phyloP scores from a whole-genome alignment of 805 yeast species.

The Metschnikowia hibisci region DNA sequence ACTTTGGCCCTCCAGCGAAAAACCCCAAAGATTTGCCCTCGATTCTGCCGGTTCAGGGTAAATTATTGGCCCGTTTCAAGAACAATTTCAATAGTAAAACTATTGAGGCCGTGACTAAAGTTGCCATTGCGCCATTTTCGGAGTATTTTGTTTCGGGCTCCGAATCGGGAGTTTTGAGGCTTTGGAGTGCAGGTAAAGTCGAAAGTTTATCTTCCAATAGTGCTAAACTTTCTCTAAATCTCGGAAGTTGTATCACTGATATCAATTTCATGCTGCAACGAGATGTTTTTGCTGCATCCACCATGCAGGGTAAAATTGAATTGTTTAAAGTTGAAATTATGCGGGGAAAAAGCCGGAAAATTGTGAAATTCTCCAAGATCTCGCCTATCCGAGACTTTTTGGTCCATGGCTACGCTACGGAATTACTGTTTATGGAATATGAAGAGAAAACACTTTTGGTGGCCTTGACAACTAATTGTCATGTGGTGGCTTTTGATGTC shows the following conservation, averaged over 20 bases:
- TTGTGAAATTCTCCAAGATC: constrained; percentile 24
- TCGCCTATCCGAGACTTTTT: constrained; percentile 17
- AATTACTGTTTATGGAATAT: constrained; percentile 39
- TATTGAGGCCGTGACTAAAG: constrained; percentile 45
- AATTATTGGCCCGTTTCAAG: constrained; percentile 48
- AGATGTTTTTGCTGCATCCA: constrained; percentile 56
- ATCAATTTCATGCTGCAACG: constrained; percentile 51
- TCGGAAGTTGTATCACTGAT: constrained; percentile 48
- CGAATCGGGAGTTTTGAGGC: constrained; percentile 61
- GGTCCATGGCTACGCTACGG: constrained; percentile 40
- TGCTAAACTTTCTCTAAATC: constrained; percentile 31
- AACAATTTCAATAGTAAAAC: constrained; percentile 51
- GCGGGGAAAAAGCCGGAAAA: constrained; percentile 31
- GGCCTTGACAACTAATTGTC: constrained; percentile 50
- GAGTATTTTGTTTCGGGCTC: constrained; percentile 75
- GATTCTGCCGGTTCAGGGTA: constrained; percentile 31
- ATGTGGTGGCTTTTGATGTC: constrained; percentile 54
- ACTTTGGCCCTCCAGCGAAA: constrained; percentile 50
- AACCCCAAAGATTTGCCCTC: constrained; percentile 7
- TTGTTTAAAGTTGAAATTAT: constrained; percentile 34
- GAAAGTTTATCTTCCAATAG: constrained; percentile 57
- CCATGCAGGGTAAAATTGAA: constrained; percentile 44
- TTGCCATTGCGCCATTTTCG: constrained; percentile 58
- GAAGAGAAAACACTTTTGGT: constrained; percentile 43
- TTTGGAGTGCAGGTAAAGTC: constrained; percentile 74